Evolutionary conservation across 192 early-diverging fungal genomes (phyloP), one percentile per base, ranked within the genome.

Genomic region (Coemansia sp.): DNA sequence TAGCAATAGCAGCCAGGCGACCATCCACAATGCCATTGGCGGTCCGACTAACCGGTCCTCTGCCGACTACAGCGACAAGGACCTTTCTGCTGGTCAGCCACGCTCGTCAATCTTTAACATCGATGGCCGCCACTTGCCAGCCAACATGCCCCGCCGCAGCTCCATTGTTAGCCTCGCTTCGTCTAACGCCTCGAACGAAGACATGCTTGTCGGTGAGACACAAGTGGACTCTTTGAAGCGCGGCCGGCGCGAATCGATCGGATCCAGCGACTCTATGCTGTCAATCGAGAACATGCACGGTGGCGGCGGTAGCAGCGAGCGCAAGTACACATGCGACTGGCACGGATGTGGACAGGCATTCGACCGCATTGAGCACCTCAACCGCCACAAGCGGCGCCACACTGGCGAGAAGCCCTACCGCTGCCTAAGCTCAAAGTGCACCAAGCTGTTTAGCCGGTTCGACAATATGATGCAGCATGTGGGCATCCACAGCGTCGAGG

Each of bases 391-490:
- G 74, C 87, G 93, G 34, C 80, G 80, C 6, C 80, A 82, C 68
- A 86, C 85, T 0, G 80, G 80, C 62, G 80, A 92, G 84, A 88
- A 92, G 87, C 91, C 91, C 0, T 92, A 91, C 78, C 80, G 87
- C 65, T 92, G 91, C 41, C 80, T 92, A 12, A 85, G 90, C 13
- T 84, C 89, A 43, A 85, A 78, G 15, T 92, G 91, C 68, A 75
- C 80, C 62, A 85, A 89, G 40, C 82, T 86, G 73, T 92, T 92
- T 58, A 90, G 88, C 79, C 86, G 91, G 22, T 92, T 91, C 65
- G 91, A 92, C 69, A 92, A 92, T 65, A 92, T 92, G 91, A 90
- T 92, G 82, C 91, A 92, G 69, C 91, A 92, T 57, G 90, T 90
- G 11, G 90, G 90, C 49, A 92, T 89, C 39, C 91, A 92, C 70